Evolutionary conservation across 1,284 basidiomycete species (phyloP), one percentile per base, ranked within the genome.

Genomic region (Leucoagaricus sp.): DNA sequence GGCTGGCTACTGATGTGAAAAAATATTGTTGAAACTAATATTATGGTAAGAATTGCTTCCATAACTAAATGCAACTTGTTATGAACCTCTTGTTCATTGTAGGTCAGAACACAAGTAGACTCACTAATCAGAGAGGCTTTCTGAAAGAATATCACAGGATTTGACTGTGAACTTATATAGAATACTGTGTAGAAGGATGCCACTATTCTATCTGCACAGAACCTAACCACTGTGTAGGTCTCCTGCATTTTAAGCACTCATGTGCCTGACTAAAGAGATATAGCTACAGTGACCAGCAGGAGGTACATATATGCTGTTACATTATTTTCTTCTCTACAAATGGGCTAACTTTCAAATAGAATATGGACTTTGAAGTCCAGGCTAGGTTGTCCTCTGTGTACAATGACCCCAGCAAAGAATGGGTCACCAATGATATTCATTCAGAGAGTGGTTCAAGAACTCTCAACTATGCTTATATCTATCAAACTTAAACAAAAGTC

Each of bases 1-100:
- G 92, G 91, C 2, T 91, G 90, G 87, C 70, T 93, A 41, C 92
- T 91, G 0, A 93, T 93, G 90, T 94, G 91, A 91, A 93, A 93
- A 72, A 93, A 93, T 61, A 81, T 93, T 12, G 84, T 90, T 9
- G 67, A 69, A 53, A 69, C 68, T 1, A 69, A 66, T 55, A 68
- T 68, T 19, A 69, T 57, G 90, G 86, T 86, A 49, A 59, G 74
- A 38, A 15, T 26, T 15, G 34, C 21, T 44, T 34, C 26, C 57
- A 29, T 44, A 38, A 49, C 2, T 19, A 34, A n/a, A 1, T 13
- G 38, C 29, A 25, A n/a, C n/a, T n/a, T n/a, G 31, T 25, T 9
- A 10, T 21, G 15, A 36, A 13, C 15, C 17, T 26, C 21, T 17
- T 8, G 7, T 57, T 86, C 87, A 81, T 92, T 10, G 86, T 57